Conservation (phyloP, 179 eudicot genomes). For the Monotropa hypopitys region DNA sequence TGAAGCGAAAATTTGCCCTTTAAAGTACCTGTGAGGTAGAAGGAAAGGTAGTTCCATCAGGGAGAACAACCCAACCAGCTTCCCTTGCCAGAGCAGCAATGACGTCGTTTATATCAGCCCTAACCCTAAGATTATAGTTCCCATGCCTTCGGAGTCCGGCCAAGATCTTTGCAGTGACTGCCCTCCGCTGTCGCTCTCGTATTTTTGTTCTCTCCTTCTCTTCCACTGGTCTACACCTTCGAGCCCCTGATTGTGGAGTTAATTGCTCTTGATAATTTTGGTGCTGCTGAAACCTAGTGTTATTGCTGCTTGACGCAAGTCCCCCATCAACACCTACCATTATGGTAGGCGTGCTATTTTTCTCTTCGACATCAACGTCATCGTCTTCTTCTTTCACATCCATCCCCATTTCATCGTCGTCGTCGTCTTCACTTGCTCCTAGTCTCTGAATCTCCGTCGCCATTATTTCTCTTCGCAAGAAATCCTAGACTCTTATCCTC, state of each 20-base stretch:
- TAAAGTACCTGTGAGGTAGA: constrained; percentile 61
- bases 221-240: constrained; percentile 78
- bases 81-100: constrained; percentile 96
- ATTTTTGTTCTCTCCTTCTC: constrained; percentile 97
- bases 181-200: constrained; percentile 91
- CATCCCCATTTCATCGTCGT: constrained; percentile 79
- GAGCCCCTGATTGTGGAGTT: constrained; percentile 39
- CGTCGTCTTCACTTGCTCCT: constrained; percentile 79
- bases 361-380: constrained; percentile 38
- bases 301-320: constrained; percentile 21
- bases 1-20: background rate
- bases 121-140: constrained; percentile 90
- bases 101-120: constrained; percentile 95
- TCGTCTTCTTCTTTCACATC: constrained; percentile 76
- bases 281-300: constrained; percentile 39
- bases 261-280: constrained; percentile 48
- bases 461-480: constrained; percentile 14
- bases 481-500: background rate
- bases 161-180: constrained; percentile 86
- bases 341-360: constrained; percentile 22
- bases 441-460: constrained; percentile 63
- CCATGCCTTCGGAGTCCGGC: constrained; percentile 94
- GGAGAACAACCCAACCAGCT: constrained; percentile 99
- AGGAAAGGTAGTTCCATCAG: constrained; percentile 96
- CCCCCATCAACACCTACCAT: constrained; percentile 45